Percentiles rank a stretch among this genome's conserved stretches.
phyloP scores from a whole-genome alignment of 2,329 filamentous ascomycete genomes.

The Penicillium sp. region DNA sequence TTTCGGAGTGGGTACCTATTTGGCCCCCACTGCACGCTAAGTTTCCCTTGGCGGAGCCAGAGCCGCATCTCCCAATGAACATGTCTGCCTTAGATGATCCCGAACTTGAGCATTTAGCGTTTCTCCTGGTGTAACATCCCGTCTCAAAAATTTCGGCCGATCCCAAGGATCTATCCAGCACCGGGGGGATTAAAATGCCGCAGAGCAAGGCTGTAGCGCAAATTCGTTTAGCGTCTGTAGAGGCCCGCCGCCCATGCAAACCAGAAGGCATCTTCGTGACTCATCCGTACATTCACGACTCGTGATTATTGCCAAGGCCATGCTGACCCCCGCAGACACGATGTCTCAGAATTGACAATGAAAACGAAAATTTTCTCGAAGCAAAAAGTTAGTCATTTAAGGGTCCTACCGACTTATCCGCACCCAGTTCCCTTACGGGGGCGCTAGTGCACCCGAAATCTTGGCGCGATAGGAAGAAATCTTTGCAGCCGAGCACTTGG shows the following conservation, averaged over 20 bases:
- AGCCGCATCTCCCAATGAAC: neutral
- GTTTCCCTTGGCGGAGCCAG: neutral
- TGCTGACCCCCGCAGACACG: neutral
- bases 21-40: neutral
- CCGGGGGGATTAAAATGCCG: too few relatives aligned
- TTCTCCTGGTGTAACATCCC: too few relatives aligned
- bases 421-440: neutral
- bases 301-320: neutral
- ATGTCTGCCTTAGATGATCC: too few relatives aligned
- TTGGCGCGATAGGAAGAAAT: neutral
- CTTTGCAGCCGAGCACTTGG: neutral
- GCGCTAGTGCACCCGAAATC: neutral
- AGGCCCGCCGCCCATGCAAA: neutral
- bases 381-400: neutral
- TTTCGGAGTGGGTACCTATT: neutral
- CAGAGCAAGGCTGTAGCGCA: neutral
- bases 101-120: too few relatives aligned
- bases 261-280: neutral
- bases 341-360: neutral
- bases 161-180: too few relatives aligned
- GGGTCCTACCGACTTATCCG: neutral
- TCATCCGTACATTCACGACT: neutral
- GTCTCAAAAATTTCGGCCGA: too few relatives aligned
- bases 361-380: neutral
- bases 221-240: neutral